Evolutionary conservation across 2,329 filamentous ascomycete species (phyloP).

Genomic region (Cladobotryum mycophilum): DNA sequence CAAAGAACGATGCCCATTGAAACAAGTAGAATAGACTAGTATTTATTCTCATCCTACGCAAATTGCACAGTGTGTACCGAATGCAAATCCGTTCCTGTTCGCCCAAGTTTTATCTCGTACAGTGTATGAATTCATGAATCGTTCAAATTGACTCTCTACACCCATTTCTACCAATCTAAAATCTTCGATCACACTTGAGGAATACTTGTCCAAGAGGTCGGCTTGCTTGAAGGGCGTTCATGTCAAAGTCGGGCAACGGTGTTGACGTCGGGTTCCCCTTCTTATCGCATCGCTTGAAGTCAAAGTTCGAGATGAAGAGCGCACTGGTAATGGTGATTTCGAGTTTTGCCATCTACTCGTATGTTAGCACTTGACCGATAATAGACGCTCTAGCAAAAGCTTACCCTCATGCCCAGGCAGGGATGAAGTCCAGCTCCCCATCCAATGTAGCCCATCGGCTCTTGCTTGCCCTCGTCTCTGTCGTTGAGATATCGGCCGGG

Average conservation of each 20-base stretch:
- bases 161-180: neutral
- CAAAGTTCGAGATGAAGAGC: slow-evolving; percentile 43
- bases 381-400: neutral
- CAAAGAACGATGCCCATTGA: neutral
- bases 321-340: slow-evolving; percentile 45
- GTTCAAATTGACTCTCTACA: too few species aligned
- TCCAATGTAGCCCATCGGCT: slow-evolving; percentile 24
- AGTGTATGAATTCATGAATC: too few species aligned
- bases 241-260: slow-evolving; percentile 11
- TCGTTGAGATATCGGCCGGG: slow-evolving; percentile 42
- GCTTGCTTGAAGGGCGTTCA: slow-evolving; percentile 2
- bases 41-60: too few species aligned
- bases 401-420: slow-evolving; percentile 17
- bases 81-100: too few species aligned
- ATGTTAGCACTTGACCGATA: slow-evolving; percentile 10
- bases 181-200: slow-evolving; percentile 6
- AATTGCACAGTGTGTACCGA: too few species aligned
- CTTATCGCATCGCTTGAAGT: slow-evolving; percentile 37
- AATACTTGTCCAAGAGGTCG: neutral
- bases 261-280: slow-evolving; percentile 23
- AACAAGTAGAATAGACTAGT: neutral
- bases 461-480: slow-evolving; percentile 38
- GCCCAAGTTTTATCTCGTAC: too few species aligned
- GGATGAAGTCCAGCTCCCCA: slow-evolving; percentile 32
- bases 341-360: slow-evolving; percentile 42